phyloP scores from a whole-genome alignment of 1,139 yeast genomes.

The Magnusiomyces fungicola region DNA sequence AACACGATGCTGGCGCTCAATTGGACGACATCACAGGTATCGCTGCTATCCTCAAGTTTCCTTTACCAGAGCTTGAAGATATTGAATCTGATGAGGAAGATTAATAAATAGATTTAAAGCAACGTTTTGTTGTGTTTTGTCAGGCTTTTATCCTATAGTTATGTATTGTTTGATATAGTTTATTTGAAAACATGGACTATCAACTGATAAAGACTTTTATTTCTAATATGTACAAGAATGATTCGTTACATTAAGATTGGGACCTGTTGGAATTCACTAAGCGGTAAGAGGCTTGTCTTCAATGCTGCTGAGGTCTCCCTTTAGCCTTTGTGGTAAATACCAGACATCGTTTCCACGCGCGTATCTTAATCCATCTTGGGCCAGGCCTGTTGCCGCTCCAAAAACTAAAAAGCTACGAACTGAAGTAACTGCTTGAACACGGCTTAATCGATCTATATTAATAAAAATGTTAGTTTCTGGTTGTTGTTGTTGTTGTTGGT shows the following conservation, averaged over 20 bases:
- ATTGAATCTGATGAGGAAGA: conserved; percentile 26
- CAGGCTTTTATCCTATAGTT: neutral
- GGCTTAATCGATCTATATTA: conserved; percentile 32
- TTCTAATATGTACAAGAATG: too few species aligned
- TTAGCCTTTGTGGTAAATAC: conserved; percentile 41
- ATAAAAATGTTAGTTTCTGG: too few species aligned
- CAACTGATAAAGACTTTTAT: too few species aligned
- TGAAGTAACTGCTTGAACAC: conserved; percentile 38
- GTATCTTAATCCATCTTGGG: conserved; percentile 57
- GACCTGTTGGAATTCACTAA: too few species aligned
- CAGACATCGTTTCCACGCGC: conserved; percentile 56
- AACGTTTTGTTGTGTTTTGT: too few species aligned
- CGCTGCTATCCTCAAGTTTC: conserved; percentile 79
- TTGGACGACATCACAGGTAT: conserved; percentile 84
- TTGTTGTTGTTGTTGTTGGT: neutral
- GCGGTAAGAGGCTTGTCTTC: too few species aligned
- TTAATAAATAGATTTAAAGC: too few species aligned
- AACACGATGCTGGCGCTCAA: conserved; percentile 88
- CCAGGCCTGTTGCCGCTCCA: conserved; percentile 54
- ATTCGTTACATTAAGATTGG: too few species aligned
- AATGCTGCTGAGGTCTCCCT: too few species aligned
- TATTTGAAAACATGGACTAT: neutral
- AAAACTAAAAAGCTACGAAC: conserved; percentile 49
- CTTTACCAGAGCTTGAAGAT: conserved; percentile 78
- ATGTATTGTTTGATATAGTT: too few species aligned